A percentile compares a stretch with the other conserved stretches of the same genome.
Evolutionary conservation across 2,329 filamentous ascomycete species (phyloP).

Genomic region (Trichoderma sp.): DNA sequence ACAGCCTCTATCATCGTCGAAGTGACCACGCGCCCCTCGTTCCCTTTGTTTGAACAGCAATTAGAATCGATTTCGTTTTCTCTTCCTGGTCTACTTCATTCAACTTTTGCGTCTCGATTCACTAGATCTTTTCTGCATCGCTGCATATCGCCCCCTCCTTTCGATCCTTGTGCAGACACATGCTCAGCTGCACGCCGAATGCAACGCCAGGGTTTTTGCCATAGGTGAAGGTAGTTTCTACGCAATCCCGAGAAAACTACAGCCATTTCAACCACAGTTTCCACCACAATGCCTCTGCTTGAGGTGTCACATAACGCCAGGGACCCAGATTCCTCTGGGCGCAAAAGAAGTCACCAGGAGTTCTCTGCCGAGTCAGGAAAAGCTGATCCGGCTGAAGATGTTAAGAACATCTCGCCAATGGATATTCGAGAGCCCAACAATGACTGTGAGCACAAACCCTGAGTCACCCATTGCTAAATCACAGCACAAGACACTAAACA

Average conservation of each 20-base stretch:
- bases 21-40: background rate
- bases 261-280: background rate
- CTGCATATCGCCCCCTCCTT: background rate
- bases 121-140: background rate
- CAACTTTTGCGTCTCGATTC: background rate
- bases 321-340: slow-evolving; percentile 41
- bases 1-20: background rate
- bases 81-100: background rate
- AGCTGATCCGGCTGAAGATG: slow-evolving; percentile 23
- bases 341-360: slow-evolving; percentile 48
- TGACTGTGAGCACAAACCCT: slow-evolving; percentile 24
- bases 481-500: slow-evolving; percentile 20
- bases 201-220: background rate
- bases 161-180: background rate
- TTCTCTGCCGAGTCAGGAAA: slow-evolving; percentile 38
- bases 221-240: background rate
- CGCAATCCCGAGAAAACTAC: background rate
- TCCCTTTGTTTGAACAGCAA: background rate
- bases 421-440: slow-evolving; percentile 25
- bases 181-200: background rate
- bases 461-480: slow-evolving; percentile 27
- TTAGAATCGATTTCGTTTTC: background rate
- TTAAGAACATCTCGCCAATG: slow-evolving; percentile 22
- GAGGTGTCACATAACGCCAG: slow-evolving; percentile 48
- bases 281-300: slow-evolving; percentile 44